Evolutionary conservation across 2,329 filamentous ascomycete species (phyloP), one percentile per base, ranked within the genome.

Genomic region (Pseudopyricularia cyperi): DNA sequence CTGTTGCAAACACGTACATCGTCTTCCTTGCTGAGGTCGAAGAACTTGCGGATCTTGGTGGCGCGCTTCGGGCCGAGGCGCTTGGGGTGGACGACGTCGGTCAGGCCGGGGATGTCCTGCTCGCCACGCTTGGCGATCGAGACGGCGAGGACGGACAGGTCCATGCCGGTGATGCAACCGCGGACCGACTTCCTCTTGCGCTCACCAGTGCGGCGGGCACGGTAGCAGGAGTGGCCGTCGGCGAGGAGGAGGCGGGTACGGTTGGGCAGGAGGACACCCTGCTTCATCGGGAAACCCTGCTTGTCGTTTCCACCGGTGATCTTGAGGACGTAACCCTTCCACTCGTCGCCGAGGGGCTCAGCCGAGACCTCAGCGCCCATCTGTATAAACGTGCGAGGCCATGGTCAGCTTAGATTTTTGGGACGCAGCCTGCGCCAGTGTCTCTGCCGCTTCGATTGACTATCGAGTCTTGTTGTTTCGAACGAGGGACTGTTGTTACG

Each of bases 271-370:
- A 98, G 91, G 73, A 95, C 87, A 82, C 93, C 93, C 85, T 98
- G 94, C 89, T 98, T 98, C 93, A 98, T 98, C 66, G 93, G 93
- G 84, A 98, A 98, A 80, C 93, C 93, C 82, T 98, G 94, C 89
- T 98, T 98, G 87, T 98, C 93, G 87, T 98, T 98, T 71, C 94
- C 93, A 70, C 93, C 94, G 67, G 93, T 98, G 80, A 98, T 97
- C 72, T 83, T 86, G 85, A 98, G 89, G 79, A 98, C 85, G 82
- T 98, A 98, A 75, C 93, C 93, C 83, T 96, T 96, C 87, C 95
- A 98, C 79, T 98, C 93, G 71, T 97, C 90, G 69, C 93, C 93
- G 68, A 98, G 82, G 70, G 84, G 86, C 79, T 98, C 94, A 68
- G 86, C 93, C 65, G 87, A 76, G 65, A 98, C 87, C 79, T 96